phyloP scores from a whole-genome alignment of 73 alveolate genomes.

The Uronychia setigera region DNA sequence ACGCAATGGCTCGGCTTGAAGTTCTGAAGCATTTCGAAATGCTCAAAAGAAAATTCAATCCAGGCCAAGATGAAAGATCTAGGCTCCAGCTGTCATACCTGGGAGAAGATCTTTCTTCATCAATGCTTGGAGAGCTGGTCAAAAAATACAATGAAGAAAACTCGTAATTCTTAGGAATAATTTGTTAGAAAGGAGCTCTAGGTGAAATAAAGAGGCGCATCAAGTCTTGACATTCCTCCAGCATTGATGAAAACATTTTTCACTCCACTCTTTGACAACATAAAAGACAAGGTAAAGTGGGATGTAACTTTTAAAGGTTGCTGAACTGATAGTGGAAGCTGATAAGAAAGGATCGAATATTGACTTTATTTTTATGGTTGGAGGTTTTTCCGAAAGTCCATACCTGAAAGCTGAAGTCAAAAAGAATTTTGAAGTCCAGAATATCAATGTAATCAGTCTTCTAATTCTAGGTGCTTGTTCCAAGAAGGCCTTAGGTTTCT shows the following conservation, averaged over 20 bases:
- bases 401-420: slow-evolving; percentile 93
- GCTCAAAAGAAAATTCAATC: slow-evolving; percentile 94
- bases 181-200: slow-evolving; percentile 43
- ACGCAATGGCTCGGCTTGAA: slow-evolving; percentile 95
- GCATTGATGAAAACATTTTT: slow-evolving; percentile 94
- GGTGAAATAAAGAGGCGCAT: slow-evolving; percentile 91
- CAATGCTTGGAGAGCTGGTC: slow-evolving; percentile 81
- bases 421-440: slow-evolving; percentile 88
- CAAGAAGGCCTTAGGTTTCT: slow-evolving; percentile 97
- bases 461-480: slow-evolving; percentile 70
- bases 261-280: slow-evolving; percentile 93
- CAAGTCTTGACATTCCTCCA: slow-evolving; percentile 93
- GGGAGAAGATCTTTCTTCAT: slow-evolving; percentile 93
- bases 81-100: slow-evolving; percentile 93
- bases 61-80: slow-evolving; percentile 91
- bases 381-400: slow-evolving; percentile 98
- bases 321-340: slow-evolving; percentile 82
- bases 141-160: slow-evolving; percentile 73
- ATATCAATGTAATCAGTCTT: slow-evolving; percentile 61
- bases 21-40: slow-evolving; percentile 96
- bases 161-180: slow-evolving; percentile 6
- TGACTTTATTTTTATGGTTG: slow-evolving; percentile 97
- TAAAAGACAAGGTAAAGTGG: slow-evolving; percentile 79
- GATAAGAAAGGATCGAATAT: slow-evolving; percentile 84
- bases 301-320: slow-evolving; percentile 2